Base-by-base conservation (phyloP, 495 filamentous ascomycete species). In the Mytilinidion resinicola region DNA sequence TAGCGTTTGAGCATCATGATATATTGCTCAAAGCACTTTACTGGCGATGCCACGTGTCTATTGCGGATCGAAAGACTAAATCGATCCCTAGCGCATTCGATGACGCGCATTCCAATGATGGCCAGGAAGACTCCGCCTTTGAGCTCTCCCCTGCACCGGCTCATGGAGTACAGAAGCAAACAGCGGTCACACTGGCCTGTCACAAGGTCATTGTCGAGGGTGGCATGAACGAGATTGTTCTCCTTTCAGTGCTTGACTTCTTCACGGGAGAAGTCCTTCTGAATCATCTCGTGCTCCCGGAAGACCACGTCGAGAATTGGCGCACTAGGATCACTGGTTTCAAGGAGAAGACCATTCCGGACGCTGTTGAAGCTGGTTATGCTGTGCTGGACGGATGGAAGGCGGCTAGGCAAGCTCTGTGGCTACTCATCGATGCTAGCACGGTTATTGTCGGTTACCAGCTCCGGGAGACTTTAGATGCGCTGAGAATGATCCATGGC, bases 391-490 rank as follows among this genome's bases (percentile, higher is more conserved):
- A 64, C 4, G 75, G 74, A 5, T 77, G 76, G 73, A 51, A 68
- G 49, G 64, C 58, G 1, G 78, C 74, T 10, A 72, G 76, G 30
- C 38, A 64, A 7, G 69, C 65, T 10, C 56, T 80, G 8, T 78
- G 70, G 69, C 63, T 62, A 56, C 70, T 69, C 59, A 67, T 76
- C 12, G 72, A 77, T 55, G 56, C 55, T 0, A 58, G 76, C 38
- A 80, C 78, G 8, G 66, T 81, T 14, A 66, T 81, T 0, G 62
- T 79, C 19, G 78, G 77, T 11, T 74, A 80, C 46, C 61, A 74
- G 12, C 59, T 81, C 21, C 62, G 77, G 6, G 62, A 71, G 37
- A 76, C 78, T 52, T 67, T 80, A 1, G 62, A 72, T 15, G 72
- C 73, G 3, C 63, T 81, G 25, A 69, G 76, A 9, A 72, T 80